Conservation (phyloP, 2,329 filamentous ascomycete genomes). For the Pseudonectria foliicola region DNA sequence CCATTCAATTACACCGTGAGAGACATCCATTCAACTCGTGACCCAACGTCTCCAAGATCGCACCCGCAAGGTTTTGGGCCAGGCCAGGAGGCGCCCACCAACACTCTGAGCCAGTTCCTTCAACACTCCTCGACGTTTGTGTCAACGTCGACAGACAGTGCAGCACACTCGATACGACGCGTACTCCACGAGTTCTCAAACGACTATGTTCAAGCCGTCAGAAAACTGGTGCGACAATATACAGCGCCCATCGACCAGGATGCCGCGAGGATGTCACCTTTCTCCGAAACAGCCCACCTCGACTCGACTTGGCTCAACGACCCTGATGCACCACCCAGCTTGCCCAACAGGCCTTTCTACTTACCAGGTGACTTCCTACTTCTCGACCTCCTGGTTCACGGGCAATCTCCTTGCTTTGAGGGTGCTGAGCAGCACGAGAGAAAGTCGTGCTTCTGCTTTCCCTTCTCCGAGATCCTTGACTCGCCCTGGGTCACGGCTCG, state of each 20-base stretch:
- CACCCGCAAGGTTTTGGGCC: not conserved
- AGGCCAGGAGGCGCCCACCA: constrained; percentile 8
- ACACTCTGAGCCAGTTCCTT: constrained; percentile 21
- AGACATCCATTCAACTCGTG: not conserved
- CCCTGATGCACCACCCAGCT: constrained; percentile 15
- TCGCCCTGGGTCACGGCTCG: constrained; percentile 24
- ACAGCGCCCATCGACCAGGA: constrained; percentile 24
- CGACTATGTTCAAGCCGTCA: constrained; percentile 30
- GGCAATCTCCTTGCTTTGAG: constrained; percentile 13
- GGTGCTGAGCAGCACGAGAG: constrained; percentile 16
- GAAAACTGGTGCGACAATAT: constrained; percentile 31
- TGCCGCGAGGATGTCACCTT: constrained; percentile 16
- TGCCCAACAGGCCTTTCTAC: constrained; percentile 20
- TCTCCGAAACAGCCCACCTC: constrained; percentile 13
- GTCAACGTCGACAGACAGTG: constrained; percentile 32
- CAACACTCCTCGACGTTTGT: constrained; percentile 27
- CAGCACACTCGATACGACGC: constrained; percentile 28
- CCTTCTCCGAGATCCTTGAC: constrained; percentile 14
- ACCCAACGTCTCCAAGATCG: not conserved
- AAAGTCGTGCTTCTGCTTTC: constrained; percentile 24
- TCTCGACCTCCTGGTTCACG: constrained; percentile 15
- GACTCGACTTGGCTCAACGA: constrained; percentile 24
- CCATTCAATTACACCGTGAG: constrained; percentile 9
- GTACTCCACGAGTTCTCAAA: constrained; percentile 26
- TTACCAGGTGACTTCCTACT: constrained; percentile 45